Evolutionary conservation across 2,329 filamentous ascomycete genomes (phyloP).

Genomic region (Cladobotryum protrusum): DNA sequence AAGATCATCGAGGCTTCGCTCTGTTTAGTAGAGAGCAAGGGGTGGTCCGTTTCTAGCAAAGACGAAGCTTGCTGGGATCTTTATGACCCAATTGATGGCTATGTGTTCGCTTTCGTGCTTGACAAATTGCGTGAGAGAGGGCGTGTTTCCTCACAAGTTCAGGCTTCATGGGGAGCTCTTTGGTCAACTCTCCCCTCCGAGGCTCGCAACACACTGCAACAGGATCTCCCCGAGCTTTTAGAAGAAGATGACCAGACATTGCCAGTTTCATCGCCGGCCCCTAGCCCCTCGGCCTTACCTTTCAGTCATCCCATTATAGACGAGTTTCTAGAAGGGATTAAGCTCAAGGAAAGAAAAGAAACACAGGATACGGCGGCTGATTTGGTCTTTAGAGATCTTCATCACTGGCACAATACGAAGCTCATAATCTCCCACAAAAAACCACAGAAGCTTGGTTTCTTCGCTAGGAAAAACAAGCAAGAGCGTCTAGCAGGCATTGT

Average conservation of each 20-base stretch:
- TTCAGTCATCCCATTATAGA: slow-evolving; percentile 45
- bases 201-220: neutral
- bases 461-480: slow-evolving; percentile 47
- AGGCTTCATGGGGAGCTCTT: neutral
- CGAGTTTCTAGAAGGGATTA: slow-evolving; percentile 37
- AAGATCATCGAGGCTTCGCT: slow-evolving; percentile 1
- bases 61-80: slow-evolving; percentile 3
- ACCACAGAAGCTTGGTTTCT: slow-evolving; percentile 19
- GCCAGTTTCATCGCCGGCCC: neutral
- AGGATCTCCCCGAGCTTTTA: neutral
- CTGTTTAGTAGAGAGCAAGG: neutral
- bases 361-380: slow-evolving; percentile 11
- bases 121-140: neutral
- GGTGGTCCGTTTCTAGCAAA: neutral
- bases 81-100: slow-evolving; percentile 8
- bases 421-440: slow-evolving; percentile 31
- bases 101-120: slow-evolving; percentile 3
- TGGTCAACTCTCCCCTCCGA: slow-evolving; percentile 3
- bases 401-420: slow-evolving; percentile 59
- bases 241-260: neutral
- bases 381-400: slow-evolving; percentile 41
- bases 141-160: neutral
- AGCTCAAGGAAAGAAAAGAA: slow-evolving; percentile 25
- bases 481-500: slow-evolving; percentile 61
- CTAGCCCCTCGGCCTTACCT: slow-evolving; percentile 27